A percentile compares a stretch with the other conserved stretches of the same genome.
Conservation (phyloP, 2,329 filamentous ascomycete genomes). For the Colletotrichum sp. region DNA sequence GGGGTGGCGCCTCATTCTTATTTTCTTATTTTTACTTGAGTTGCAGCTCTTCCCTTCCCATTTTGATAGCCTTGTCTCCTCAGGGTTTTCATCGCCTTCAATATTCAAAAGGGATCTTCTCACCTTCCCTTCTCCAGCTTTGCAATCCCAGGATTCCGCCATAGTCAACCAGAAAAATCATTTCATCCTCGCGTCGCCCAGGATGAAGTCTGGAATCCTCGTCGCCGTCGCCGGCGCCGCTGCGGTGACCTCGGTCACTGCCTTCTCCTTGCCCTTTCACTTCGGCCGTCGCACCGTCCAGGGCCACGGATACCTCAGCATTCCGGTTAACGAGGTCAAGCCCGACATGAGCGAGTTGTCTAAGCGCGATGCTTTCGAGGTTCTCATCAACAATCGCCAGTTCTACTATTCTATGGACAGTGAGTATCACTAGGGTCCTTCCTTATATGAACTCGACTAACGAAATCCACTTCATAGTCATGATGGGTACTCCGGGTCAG, state of each 20-base stretch:
- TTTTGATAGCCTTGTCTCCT: neutral
- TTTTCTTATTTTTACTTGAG: neutral
- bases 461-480: conserved; percentile 34
- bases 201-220: neutral
- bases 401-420: conserved; percentile 44
- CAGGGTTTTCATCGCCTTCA: neutral
- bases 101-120: neutral
- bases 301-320: conserved; percentile 41
- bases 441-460: neutral
- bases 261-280: conserved; percentile 25
- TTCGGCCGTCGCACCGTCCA: conserved; percentile 25
- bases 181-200: neutral
- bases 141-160: neutral
- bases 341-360: neutral
- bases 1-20: neutral
- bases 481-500: conserved; percentile 47
- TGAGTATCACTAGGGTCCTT: conserved; percentile 25
- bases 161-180: neutral
- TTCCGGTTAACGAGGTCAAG: conserved; percentile 33
- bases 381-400: conserved; percentile 37
- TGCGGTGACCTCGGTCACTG: conserved; percentile 6
- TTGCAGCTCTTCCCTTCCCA: neutral
- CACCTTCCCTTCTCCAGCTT: neutral
- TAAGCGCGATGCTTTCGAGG: conserved; percentile 28
- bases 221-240: neutral